Percentiles rank a stretch among this genome's conserved stretches.
phyloP scores from a whole-genome alignment of 306 rosid genomes.

The Corylus heterophylla region DNA sequence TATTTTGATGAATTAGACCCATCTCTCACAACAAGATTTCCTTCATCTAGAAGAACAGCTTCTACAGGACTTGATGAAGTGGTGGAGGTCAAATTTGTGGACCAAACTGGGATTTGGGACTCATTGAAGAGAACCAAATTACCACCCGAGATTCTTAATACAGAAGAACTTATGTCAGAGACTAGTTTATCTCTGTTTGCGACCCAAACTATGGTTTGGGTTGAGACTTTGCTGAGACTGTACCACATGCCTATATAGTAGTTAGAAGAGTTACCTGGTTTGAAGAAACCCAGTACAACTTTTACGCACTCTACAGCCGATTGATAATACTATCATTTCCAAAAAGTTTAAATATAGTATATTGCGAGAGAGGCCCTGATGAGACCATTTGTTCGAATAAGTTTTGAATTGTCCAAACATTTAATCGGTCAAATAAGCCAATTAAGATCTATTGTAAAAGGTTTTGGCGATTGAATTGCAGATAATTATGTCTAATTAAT shows the following conservation, averaged over 20 bases:
- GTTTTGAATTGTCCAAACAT: no score
- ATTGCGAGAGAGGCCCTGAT: no score
- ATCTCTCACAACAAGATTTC: slow-evolving; percentile 50
- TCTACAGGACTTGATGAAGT: neutral
- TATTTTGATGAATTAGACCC: slow-evolving; percentile 22
- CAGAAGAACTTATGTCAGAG: slow-evolving; percentile 41
- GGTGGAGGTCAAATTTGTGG: slow-evolving; percentile 46
- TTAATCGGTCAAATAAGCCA: no score
- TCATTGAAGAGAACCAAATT: slow-evolving; percentile 49
- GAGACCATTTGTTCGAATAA: no score
- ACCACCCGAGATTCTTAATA: slow-evolving; percentile 35
- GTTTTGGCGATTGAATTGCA: no score
- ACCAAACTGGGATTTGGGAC: slow-evolving; percentile 50
- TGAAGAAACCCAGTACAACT: slow-evolving; percentile 65
- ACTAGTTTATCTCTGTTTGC: slow-evolving; percentile 62
- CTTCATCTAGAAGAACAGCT: slow-evolving; percentile 46
- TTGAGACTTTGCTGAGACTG: slow-evolving; percentile 14
- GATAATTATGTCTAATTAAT: no score
- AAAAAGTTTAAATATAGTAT: no score
- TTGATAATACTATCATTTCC: no score
- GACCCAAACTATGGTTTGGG: slow-evolving; percentile 53
- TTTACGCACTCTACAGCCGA: no score
- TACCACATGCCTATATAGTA: slow-evolving; percentile 72
- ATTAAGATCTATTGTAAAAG: no score
- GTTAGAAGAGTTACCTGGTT: slow-evolving; percentile 45